A percentile compares a stretch with the other conserved stretches of the same genome.
Evolutionary conservation across 169 alveolate species (phyloP).

Genomic region (Plasmodium billcollinsi): DNA sequence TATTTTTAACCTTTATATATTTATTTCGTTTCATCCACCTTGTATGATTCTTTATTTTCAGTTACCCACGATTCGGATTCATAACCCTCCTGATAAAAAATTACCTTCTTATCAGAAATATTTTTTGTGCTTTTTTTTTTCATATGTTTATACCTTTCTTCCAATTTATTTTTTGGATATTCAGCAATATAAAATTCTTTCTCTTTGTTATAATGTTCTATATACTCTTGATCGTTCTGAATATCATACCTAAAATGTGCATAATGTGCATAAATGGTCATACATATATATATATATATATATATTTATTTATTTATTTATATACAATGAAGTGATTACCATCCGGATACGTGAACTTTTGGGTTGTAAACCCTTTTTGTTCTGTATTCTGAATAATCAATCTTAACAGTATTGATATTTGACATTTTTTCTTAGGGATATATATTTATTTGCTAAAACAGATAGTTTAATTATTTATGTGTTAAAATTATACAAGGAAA

Average conservation of each 20-base stretch:
- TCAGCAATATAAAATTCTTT: slow-evolving; percentile 26
- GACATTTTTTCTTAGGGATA: slow-evolving; percentile 13
- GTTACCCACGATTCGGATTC: slow-evolving; percentile 41
- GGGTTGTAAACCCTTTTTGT: slow-evolving; percentile 59
- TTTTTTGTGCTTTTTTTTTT: slow-evolving; percentile 17
- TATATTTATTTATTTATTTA: neutral
- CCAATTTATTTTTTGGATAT: slow-evolving; percentile 25
- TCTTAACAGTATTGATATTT: neutral
- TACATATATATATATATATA: neutral
- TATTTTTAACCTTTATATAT: neutral
- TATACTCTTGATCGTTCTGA: slow-evolving; percentile 44
- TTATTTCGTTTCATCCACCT: neutral
- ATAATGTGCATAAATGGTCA: neutral
- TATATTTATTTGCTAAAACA: no score
- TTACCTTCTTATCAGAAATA: slow-evolving; percentile 25
- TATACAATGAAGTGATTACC: slow-evolving; percentile 14
- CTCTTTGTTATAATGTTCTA: slow-evolving; percentile 32
- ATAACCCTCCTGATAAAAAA: slow-evolving; percentile 50
- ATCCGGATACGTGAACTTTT: slow-evolving; percentile 71
- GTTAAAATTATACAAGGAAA: no score
- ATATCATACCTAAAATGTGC: slow-evolving; percentile 39
- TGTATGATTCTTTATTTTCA: slow-evolving; percentile 38
- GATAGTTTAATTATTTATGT: no score
- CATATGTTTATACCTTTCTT: slow-evolving; percentile 13
- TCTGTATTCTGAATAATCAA: slow-evolving; percentile 12